Evolutionary conservation across 2,329 filamentous ascomycete species (phyloP), one percentile per base, ranked within the genome.

Genomic region (Fusarium austroafricanum): DNA sequence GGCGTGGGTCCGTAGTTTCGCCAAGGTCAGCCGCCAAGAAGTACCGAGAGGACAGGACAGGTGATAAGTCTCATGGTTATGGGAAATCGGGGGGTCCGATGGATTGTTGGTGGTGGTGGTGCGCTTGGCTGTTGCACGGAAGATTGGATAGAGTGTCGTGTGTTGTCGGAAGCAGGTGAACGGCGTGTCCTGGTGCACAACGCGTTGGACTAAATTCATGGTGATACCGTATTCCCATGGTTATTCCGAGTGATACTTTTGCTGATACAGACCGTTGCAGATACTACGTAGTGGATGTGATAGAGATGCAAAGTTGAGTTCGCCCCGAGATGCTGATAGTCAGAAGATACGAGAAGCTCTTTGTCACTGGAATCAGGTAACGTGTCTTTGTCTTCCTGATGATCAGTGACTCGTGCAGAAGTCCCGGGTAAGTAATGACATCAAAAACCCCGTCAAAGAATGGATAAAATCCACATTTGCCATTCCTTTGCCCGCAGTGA

Each of bases 1-100:
- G 53, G 42, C 37, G 43, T 55, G 55, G 61, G 46, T 29, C 59
- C 21, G 58, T 54, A 18, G 40, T 35, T 37, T 29, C 14, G 61
- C 40, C 51, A 61, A 57, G 51, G 11, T 21, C 26, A 28, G 23
- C 10, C 3, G 46, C 61, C 59, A 43, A 50, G 57, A 29, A 29
- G 20, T 8, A 35, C 33, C 14, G 46, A 26, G 31, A 23, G 8
- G 28, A 29, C 21, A n/a, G 8, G 10, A 31, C 38, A n/a, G 31
- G 6, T 54, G 29, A 37, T 54, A 20, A 20, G 21, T 50, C 46
- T 35, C 33, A 35, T 35, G 33, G 15, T 35, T n/a, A 7, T 31
- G 20, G 20, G 33, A 37, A 29, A 12, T 28, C 23, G 11, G 35
- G 37, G 37, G 28, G 26, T 10, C 35, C 11, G 33, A n/a, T 35